Base-by-base conservation (phyloP, 2,329 filamentous ascomycete genomes). In the Pyrenophora teres region DNA sequence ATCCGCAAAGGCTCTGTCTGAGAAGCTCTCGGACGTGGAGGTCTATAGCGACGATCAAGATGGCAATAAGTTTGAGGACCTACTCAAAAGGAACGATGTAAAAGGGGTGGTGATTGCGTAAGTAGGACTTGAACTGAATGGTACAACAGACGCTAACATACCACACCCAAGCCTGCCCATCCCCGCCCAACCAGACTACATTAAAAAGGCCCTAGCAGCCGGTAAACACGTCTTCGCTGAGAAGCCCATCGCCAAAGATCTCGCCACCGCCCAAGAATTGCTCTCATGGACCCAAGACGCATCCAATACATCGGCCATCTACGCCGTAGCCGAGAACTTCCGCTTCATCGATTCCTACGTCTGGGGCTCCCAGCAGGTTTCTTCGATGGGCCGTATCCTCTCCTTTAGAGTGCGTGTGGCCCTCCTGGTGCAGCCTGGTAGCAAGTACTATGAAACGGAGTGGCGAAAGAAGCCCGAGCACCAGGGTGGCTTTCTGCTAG, bases 401-500 rank as follows among this genome's bases (percentile, higher is more conserved):
- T 75, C 80, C 12, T 87, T 88, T 69, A 74, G 76, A 13, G 70
- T 80, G 4, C 73, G 77, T 31, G 67, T 80, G 48, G 76, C 78
- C 53, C 68, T 66, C 2, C 72, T 77, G 53, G 76, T 86, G 0
- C 64, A 73, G 47, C 67, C 71, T 1, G 81, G 79, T 7, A 75
- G 73, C n/a, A 84, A 84, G 67, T 85, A 84, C 64, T 80, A 75
- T 57, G 78, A 81, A 56, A 83, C 81, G 0, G 62, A 73, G 9
- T 84, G 88, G 89, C 84, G 89, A 47, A 87, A 87, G 70, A 80
- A 76, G 48, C 88, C 89, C 1, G 78, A 82, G 45, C 83, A 90
- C 67, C 88, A 91, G 72, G 89, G 89, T 47, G 89, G 89, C 0
- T 92, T 91, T 68, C 70, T 92, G 47, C 81, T 92, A 2, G 89